A percentile compares a stretch with the other conserved stretches of the same genome.
Conservation (phyloP, 192 early-diverging fungal genomes). For the Podila epicladia region DNA sequence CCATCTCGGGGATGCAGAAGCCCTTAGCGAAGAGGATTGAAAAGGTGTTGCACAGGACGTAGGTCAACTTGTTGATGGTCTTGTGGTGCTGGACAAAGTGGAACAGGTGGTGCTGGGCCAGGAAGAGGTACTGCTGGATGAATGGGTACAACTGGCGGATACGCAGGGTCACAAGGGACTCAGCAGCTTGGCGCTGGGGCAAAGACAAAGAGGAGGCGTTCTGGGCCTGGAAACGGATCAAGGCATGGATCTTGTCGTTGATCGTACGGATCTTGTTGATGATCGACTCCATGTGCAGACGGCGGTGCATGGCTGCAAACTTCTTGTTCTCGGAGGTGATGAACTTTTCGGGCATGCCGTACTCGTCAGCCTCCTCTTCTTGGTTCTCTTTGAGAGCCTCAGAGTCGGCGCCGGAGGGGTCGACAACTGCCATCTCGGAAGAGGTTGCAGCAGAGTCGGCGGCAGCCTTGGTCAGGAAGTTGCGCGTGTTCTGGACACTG, state of each 20-base stretch:
- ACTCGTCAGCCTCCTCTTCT: constrained; percentile 50
- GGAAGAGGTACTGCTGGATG: constrained; percentile 69
- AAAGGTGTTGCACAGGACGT: constrained; percentile 77
- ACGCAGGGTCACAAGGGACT: constrained; percentile 48
- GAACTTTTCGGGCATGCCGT: constrained; percentile 59
- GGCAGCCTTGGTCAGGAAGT: constrained; percentile 14
- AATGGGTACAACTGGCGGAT: constrained; percentile 63
- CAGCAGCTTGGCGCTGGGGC: constrained; percentile 18
- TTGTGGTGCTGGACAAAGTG: constrained; percentile 71
- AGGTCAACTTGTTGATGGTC: constrained; percentile 75
- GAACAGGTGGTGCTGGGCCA: constrained; percentile 66
- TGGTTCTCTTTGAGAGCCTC: constrained; percentile 55
- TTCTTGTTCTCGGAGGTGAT: constrained; percentile 55
- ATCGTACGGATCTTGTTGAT: constrained; percentile 36
- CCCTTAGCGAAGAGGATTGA: constrained; percentile 81
- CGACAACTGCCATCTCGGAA: constrained; percentile 51
- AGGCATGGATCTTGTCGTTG: constrained; percentile 38
- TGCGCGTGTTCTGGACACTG: constrained; percentile 44
- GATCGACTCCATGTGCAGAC: constrained; percentile 50
- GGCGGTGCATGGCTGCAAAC: constrained; percentile 35
- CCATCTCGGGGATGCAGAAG: constrained; percentile 83
- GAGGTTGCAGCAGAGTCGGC: constrained; percentile 30
- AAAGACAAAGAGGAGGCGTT: neutral
- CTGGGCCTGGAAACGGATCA: constrained; percentile 15
- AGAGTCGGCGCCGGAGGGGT: constrained; percentile 36